Conservation (phyloP, 2,329 filamentous ascomycete genomes). For the Mycosphaerella arachidis region DNA sequence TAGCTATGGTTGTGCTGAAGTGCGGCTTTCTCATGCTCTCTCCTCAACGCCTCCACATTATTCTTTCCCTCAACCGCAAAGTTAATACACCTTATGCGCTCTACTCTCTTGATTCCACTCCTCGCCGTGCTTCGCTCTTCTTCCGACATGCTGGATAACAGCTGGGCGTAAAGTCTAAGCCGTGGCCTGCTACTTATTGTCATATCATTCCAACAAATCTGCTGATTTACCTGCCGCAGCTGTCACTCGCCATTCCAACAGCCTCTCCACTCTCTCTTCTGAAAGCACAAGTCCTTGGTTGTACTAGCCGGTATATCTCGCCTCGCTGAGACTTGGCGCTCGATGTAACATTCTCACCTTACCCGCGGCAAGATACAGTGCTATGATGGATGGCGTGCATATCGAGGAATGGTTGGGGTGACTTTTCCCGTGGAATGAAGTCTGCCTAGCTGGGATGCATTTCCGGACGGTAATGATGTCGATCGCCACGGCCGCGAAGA, state of each 20-base stretch:
- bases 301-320: constrained; percentile 43
- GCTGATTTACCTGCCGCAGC: constrained; percentile 36
- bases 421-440: constrained; percentile 21
- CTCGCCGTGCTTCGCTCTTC: constrained; percentile 16
- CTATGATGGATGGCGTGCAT: constrained; percentile 28
- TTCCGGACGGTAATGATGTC: constrained; percentile 18
- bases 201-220: constrained; percentile 40
- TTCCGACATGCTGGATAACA: constrained; percentile 43
- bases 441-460: neutral
- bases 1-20: neutral
- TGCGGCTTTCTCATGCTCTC: constrained; percentile 25
- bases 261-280: constrained; percentile 25
- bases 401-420: constrained; percentile 25
- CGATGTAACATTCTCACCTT: constrained; percentile 37
- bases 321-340: constrained; percentile 36
- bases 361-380: constrained; percentile 41
- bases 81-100: constrained; percentile 35
- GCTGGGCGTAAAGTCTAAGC: constrained; percentile 42
- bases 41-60: constrained; percentile 25
- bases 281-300: constrained; percentile 44
- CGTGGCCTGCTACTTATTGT: constrained; percentile 35
- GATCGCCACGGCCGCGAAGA: constrained; percentile 11
- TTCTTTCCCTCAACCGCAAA: constrained; percentile 38
- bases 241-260: constrained; percentile 27
- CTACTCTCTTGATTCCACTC: constrained; percentile 35